phyloP scores from a whole-genome alignment of 768 basidiomycete species.

The Rubroboletus pulcherrimus region DNA sequence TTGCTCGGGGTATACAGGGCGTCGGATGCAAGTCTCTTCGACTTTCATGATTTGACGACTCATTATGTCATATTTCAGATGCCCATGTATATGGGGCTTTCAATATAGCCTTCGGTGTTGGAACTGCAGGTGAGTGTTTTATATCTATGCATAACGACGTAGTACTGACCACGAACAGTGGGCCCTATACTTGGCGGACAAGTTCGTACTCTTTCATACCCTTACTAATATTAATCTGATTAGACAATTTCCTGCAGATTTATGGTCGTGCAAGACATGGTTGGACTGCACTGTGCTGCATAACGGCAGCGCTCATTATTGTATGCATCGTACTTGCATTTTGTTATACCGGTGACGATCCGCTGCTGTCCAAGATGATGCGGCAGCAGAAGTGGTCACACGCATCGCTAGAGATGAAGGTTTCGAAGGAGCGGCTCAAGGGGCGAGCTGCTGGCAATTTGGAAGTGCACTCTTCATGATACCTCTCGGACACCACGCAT shows the following conservation, averaged over 20 bases:
- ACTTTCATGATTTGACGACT: neutral
- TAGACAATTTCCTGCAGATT: constrained; percentile 38
- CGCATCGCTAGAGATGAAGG: constrained; percentile 7
- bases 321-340: constrained; percentile 38
- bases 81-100: constrained; percentile 74
- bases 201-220: constrained; percentile 31
- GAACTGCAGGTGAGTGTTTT: constrained; percentile 48
- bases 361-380: constrained; percentile 32
- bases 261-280: constrained; percentile 54
- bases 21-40: constrained; percentile 57
- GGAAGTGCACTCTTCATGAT: constrained; percentile 4
- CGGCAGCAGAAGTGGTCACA: constrained; percentile 16
- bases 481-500: constrained; percentile 1
- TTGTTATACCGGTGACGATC: constrained; percentile 48
- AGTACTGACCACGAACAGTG: constrained; percentile 37
- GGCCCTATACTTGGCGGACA: constrained; percentile 72
- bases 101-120: constrained; percentile 67
- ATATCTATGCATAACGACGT: neutral
- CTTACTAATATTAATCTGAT: neutral
- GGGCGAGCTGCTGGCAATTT: neutral
- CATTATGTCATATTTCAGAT: constrained; percentile 37
- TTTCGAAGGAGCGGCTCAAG: constrained; percentile 2
- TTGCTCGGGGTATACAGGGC: constrained; percentile 53
- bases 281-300: constrained; percentile 56
- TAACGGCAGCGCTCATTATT: constrained; percentile 42